phyloP scores from a whole-genome alignment of 192 early-diverging fungal genomes.

The Backusella tarrabulga region DNA sequence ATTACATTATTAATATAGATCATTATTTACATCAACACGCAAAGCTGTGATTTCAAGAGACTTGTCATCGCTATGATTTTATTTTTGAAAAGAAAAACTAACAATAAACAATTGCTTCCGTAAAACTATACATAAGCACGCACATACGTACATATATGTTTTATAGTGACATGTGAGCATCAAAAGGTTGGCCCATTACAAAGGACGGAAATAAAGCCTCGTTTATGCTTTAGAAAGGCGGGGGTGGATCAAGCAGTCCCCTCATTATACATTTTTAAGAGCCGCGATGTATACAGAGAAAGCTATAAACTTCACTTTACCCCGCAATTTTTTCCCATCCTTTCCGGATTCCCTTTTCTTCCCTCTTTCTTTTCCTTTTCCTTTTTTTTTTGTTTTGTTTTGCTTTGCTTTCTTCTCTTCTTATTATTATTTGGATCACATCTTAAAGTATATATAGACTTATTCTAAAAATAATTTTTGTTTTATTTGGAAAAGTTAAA shows the following conservation, averaged over 20 bases:
- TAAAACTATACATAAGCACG: not conserved
- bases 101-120: not conserved
- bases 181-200: not conserved
- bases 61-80: not conserved
- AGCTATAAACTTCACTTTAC: not conserved
- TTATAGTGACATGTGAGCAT: not conserved
- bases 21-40: not conserved
- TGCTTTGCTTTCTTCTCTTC: not conserved
- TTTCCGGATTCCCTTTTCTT: slow-evolving; percentile 5
- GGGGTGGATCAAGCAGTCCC: not conserved
- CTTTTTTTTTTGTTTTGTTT: not conserved
- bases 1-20: not conserved
- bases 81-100: not conserved
- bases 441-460: not conserved
- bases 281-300: not conserved
- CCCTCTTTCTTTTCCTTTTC: not conserved
- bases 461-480: not conserved
- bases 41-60: not conserved
- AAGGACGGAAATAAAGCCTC: not conserved
- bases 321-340: slow-evolving; percentile 16
- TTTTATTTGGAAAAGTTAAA: not conserved
- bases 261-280: not conserved
- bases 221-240: not conserved
- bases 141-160: not conserved
- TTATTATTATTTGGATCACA: not conserved